Evolutionary conservation across 2,329 filamentous ascomycete species (phyloP).

Genomic region (Aaosphaeria pasadenensis): DNA sequence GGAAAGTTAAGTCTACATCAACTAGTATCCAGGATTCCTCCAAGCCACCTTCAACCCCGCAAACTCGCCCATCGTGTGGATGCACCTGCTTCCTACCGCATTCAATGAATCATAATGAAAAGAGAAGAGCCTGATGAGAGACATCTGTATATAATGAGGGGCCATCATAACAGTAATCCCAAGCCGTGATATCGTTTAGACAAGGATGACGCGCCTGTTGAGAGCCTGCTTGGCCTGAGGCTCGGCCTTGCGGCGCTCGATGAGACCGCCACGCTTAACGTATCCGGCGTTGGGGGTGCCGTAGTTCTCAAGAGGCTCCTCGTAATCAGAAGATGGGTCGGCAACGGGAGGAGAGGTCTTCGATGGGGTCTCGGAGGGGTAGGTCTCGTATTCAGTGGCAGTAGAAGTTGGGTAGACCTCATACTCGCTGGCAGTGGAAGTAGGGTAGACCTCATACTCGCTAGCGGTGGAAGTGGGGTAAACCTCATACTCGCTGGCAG

Average conservation of each 20-base stretch:
- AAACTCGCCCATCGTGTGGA: too few species aligned
- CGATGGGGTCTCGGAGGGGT: not conserved
- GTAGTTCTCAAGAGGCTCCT: slow-evolving; percentile 4
- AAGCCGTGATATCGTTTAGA: not conserved
- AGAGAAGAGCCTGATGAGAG: too few species aligned
- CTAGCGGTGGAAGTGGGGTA: not conserved
- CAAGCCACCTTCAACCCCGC: too few species aligned
- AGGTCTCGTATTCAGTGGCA: not conserved
- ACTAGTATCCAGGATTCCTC: too few species aligned
- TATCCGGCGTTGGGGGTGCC: slow-evolving; percentile 10
- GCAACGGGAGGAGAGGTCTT: slow-evolving; percentile 2
- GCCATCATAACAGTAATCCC: too few species aligned
- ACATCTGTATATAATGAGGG: too few species aligned
- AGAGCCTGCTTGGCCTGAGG: not conserved
- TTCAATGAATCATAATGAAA: too few species aligned
- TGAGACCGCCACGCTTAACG: slow-evolving; percentile 18
- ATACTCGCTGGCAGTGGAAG: not conserved
- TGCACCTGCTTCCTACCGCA: too few species aligned
- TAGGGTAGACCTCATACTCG: not conserved
- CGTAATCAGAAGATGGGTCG: slow-evolving; percentile 8
- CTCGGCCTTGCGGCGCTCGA: slow-evolving; percentile 17
- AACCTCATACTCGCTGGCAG: not conserved
- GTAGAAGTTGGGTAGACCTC: not conserved
- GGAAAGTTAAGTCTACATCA: too few species aligned
- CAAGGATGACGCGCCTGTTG: slow-evolving; percentile 6